phyloP scores from a whole-genome alignment of 192 early-diverging fungal genomes.

The Kappamyces sp. region DNA sequence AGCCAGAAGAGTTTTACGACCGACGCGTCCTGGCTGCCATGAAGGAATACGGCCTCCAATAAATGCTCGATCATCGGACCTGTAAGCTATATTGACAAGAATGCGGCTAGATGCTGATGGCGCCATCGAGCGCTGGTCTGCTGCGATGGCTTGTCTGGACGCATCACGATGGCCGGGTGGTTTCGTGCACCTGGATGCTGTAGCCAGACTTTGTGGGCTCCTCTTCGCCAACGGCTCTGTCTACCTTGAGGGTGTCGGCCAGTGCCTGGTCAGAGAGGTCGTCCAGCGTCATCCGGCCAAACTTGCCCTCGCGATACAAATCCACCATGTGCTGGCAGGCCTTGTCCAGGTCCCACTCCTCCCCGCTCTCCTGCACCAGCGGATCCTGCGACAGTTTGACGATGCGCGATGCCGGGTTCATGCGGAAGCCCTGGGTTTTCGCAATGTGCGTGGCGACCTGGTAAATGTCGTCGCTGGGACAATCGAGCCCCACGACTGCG shows the following conservation, averaged over 20 bases:
- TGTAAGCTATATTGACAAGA: too few relatives aligned
- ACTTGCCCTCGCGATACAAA: constrained; percentile 74
- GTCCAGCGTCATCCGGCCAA: constrained; percentile 80
- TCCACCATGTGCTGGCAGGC: constrained; percentile 69
- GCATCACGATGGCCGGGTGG: too few relatives aligned
- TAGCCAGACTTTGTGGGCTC: too few relatives aligned
- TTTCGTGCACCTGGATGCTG: too few relatives aligned
- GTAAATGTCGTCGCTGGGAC: constrained; percentile 67
- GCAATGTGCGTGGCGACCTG: constrained; percentile 62
- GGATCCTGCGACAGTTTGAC: constrained; percentile 20
- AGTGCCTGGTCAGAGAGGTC: constrained; percentile 26
- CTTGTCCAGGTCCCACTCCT: constrained; percentile 56
- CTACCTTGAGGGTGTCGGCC: too few relatives aligned
- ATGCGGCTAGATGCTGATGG: too few relatives aligned
- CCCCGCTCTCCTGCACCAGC: constrained; percentile 46
- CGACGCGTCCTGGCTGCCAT: constrained; percentile 35
- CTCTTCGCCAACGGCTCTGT: too few relatives aligned
- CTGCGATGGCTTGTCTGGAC: too few relatives aligned
- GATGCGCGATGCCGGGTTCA: constrained; percentile 2
- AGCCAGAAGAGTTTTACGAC: constrained; percentile 50
- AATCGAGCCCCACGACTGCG: constrained; percentile 44
- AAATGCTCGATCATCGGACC: too few relatives aligned
- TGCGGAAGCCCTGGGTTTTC: constrained; percentile 7
- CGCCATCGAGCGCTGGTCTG: too few relatives aligned
- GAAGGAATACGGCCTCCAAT: constrained; percentile 7